Base-by-base conservation (phyloP, 176 grass and related monocot species). In the Triticum monococcum region DNA sequence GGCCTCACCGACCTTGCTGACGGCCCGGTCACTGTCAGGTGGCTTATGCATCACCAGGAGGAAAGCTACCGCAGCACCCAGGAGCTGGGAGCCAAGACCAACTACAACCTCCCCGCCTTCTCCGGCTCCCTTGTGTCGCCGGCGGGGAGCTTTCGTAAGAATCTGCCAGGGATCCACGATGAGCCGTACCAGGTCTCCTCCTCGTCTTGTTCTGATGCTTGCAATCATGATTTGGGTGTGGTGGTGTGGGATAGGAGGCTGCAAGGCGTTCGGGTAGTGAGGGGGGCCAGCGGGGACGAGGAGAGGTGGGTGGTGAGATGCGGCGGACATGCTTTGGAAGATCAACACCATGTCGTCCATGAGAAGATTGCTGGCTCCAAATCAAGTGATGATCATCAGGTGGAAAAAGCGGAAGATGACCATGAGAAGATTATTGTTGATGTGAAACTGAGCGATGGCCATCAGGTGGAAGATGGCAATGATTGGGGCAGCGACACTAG, bases 301-400 rank as follows among this genome's bases (percentile, higher is more conserved):
- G 75, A 90, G 74, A 87, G 57, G 67, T 87, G 89, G 89, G 89
- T 90, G 56, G 84, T 87, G 18, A 83, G 24, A 68, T 90, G 84
- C 12, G 3, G 41, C 30, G 73, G 40, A 3, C 43, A 18, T 17
- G 23, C 24, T 72, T 30, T 72, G 81, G 62, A 64, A 23, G 37
- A 83, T 59, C 32, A 60, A 8, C 33, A 52, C 71, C 71, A 63
- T 48, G 7, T 75, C 7, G 6, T 50, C 43, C 3, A 26, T 31
- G 48, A 12, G 52, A 72, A 52, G 5, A 52, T 52, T 52, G 48
- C 28, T 0, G 37, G n/a, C 6, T 30, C 54, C 4, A 32, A 48
- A 3, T 78, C 83, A 71, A 14, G 31, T 5, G 79, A 12, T 4
- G 62, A n/a, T 37, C 59, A 43, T 23, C 35, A 10, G 2, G 45